phyloP scores from a whole-genome alignment of 345 rosid species.

The Sonneratia caseolaris region DNA sequence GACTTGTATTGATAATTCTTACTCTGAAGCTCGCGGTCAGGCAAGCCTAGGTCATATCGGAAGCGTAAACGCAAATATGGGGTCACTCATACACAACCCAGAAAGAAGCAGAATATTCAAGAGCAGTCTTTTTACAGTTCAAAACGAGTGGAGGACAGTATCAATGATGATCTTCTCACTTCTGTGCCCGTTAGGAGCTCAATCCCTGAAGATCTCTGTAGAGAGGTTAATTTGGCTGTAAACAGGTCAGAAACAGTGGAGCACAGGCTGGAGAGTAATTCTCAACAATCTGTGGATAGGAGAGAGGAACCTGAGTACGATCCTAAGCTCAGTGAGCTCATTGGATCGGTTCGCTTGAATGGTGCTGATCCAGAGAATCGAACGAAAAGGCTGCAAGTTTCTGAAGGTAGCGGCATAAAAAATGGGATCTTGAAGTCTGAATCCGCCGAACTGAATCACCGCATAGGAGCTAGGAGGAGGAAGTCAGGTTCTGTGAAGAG shows the following conservation, averaged over 20 bases:
- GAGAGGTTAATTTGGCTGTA: conserved; percentile 24
- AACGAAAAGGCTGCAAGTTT: conserved; percentile 27
- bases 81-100: conserved; percentile 41
- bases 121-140: conserved; percentile 30
- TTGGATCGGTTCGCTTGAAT: conserved; percentile 36
- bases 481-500: conserved; percentile 94
- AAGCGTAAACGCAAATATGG: conserved; percentile 77
- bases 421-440: conserved; percentile 43
- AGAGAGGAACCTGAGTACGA: conserved; percentile 61
- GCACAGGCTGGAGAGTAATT: conserved; percentile 32
- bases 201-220: conserved; percentile 23
- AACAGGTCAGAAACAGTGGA: conserved; percentile 19
- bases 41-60: conserved; percentile 48
- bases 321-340: conserved; percentile 80
- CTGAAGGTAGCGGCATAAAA: conserved; percentile 33
- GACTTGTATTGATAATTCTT: not conserved
- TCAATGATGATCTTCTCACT: conserved; percentile 29
- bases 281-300: conserved; percentile 20
- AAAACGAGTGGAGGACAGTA: conserved; percentile 18
- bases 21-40: conserved; percentile 52
- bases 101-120: conserved; percentile 74
- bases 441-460: conserved; percentile 40
- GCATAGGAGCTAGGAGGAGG: conserved; percentile 75
- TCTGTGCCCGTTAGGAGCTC: conserved; percentile 30
- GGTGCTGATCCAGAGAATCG: conserved; percentile 35